Evolutionary conservation across 805 yeast species (phyloP).

Genomic region (Yamadazyma laniorum): DNA sequence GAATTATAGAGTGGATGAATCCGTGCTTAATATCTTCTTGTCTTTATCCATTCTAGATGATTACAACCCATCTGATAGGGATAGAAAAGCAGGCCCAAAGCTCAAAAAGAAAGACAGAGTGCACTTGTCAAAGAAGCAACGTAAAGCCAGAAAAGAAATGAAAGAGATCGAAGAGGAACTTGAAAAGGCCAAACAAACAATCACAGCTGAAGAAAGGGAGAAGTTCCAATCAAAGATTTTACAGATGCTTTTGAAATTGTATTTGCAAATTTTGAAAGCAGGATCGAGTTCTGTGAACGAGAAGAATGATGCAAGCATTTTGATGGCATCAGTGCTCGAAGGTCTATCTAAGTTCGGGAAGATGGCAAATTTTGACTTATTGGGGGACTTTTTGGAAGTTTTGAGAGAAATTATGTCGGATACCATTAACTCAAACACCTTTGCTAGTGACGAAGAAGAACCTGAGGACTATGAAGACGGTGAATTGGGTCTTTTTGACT

Average conservation of each 20-base stretch:
- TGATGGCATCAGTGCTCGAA: conserved; percentile 86
- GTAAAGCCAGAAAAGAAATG: conserved; percentile 82
- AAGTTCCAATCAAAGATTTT: conserved; percentile 80
- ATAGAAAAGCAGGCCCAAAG: conserved; percentile 45
- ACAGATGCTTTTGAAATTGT: conserved; percentile 66
- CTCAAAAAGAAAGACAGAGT: conserved; percentile 83
- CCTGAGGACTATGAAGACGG: conserved; percentile 20
- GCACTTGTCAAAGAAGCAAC: conserved; percentile 85
- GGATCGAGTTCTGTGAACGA: conserved; percentile 29
- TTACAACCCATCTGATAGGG: conserved; percentile 64
- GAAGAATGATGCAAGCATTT: conserved; percentile 46
- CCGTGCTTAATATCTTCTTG: conserved; percentile 69
- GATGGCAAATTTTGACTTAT: conserved; percentile 85
- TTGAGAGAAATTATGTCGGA: conserved; percentile 74
- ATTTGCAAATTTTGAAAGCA: conserved; percentile 69
- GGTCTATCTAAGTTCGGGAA: conserved; percentile 89
- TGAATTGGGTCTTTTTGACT: conserved; percentile 30
- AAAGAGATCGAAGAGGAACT: conserved; percentile 87
- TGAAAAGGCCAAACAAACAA: conserved; percentile 80
- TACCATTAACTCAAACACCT: conserved; percentile 43
- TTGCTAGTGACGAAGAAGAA: conserved; percentile 22
- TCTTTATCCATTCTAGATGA: conserved; percentile 66
- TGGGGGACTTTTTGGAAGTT: conserved; percentile 91
- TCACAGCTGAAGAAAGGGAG: conserved; percentile 85
- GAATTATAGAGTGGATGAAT: conserved; percentile 78